Conservation (phyloP, 495 filamentous ascomycete genomes). For the Aspergillus biplanus region DNA sequence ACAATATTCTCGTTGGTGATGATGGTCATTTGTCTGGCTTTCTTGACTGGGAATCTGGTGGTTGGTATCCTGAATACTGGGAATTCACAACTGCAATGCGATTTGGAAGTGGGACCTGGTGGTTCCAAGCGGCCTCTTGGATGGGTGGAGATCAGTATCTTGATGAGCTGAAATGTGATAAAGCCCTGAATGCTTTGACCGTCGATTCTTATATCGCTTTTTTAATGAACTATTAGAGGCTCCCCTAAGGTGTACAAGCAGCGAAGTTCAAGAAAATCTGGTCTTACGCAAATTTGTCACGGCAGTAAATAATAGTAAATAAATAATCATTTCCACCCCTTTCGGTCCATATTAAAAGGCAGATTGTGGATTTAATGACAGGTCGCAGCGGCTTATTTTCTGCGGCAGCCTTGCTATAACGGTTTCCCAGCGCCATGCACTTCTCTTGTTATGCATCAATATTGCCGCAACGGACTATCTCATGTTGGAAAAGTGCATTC, state of each 20-base stretch:
- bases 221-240: not conserved
- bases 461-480: constrained; percentile 20
- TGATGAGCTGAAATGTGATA: constrained; percentile 28
- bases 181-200: constrained; percentile 31
- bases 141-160: constrained; percentile 31
- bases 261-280: no score
- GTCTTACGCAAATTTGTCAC: no score
- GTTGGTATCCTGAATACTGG: constrained; percentile 60
- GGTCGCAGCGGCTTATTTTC: constrained; percentile 19
- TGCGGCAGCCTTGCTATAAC: constrained; percentile 19
- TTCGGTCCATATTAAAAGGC: no score
- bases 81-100: constrained; percentile 48
- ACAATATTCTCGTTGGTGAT: constrained; percentile 50
- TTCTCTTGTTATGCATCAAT: constrained; percentile 18
- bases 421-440: constrained; percentile 21
- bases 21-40: constrained; percentile 51
- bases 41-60: constrained; percentile 57
- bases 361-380: constrained; percentile 19
- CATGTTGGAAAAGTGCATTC: constrained; percentile 18
- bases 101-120: constrained; percentile 31
- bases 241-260: no score
- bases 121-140: constrained; percentile 32
- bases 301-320: no score
- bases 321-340: no score
- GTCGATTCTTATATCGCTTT: constrained; percentile 32